Percentiles rank a stretch among this genome's conserved stretches.
These are phyloP conservation scores for Sarcodon aspratus DNA, from an alignment of 768 basidiomycete genomes.

Conservation along the genomic window DNA sequence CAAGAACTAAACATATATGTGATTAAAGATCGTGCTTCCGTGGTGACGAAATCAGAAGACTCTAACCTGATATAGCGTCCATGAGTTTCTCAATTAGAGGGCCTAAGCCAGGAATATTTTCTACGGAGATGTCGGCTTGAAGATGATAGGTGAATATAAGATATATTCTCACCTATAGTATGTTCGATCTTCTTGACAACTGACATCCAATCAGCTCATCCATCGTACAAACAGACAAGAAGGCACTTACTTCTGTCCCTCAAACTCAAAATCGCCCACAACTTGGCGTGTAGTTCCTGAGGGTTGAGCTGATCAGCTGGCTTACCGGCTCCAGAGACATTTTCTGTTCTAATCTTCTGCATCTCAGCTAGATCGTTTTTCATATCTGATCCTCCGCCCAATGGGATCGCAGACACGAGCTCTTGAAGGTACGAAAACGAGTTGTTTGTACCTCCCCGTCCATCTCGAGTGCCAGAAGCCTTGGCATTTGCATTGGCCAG, in stretches of 20 bases:
- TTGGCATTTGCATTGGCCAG: conserved; percentile 59
- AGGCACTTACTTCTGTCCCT: conserved; percentile 53
- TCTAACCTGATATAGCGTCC: conserved; percentile 52
- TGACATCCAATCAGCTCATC: conserved; percentile 8
- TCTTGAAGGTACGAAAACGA: conserved; percentile 37
- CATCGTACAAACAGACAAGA: not conserved
- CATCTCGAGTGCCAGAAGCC: conserved; percentile 21
- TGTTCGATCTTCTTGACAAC: conserved; percentile 72
- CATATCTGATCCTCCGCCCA: conserved; percentile 48
- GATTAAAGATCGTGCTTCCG: not conserved
- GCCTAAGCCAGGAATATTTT: conserved; percentile 76
- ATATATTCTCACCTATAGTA: conserved; percentile 44
- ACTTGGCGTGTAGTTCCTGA: conserved; percentile 71
- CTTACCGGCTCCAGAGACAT: conserved; percentile 42
- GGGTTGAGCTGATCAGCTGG: conserved; percentile 76
- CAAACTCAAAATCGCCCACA: conserved; percentile 84
- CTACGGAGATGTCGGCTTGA: conserved; percentile 18
- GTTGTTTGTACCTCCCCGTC: conserved; percentile 16
- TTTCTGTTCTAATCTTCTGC: conserved; percentile 49
- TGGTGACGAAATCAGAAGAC: conserved; percentile 6
- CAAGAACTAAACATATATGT: conserved; percentile 39
- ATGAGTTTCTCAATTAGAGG: conserved; percentile 68
- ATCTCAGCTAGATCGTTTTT: conserved; percentile 67
- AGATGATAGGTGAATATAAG: not conserved
- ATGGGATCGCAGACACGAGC: conserved; percentile 53